Conservation (phyloP, 1,284 basidiomycete genomes). For the Hypsizygus ulmarius region DNA sequence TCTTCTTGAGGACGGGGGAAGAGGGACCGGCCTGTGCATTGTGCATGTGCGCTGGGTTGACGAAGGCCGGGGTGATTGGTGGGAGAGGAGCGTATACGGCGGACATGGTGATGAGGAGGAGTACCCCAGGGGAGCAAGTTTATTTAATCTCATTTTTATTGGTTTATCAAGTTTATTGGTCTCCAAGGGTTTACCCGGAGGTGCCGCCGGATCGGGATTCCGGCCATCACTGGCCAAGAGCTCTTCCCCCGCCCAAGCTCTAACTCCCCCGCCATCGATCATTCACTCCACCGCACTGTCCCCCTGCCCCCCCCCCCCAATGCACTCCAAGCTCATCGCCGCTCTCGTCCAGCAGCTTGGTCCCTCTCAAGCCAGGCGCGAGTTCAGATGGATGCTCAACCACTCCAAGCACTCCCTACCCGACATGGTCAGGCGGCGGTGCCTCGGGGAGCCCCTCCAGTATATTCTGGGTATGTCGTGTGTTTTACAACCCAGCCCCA, state of each 20-base stretch:
- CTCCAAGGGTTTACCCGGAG: slow-evolving; percentile 12
- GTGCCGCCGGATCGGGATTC: slow-evolving; percentile 18
- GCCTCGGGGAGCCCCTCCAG: slow-evolving; percentile 79
- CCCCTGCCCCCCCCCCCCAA: slow-evolving; percentile 10
- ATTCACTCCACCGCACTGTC: neutral
- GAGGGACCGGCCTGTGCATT: slow-evolving; percentile 38
- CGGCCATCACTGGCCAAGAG: slow-evolving; percentile 15
- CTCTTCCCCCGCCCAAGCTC: neutral
- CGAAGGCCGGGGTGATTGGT: slow-evolving; percentile 25
- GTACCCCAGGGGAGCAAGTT: slow-evolving; percentile 14
- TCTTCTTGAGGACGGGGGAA: slow-evolving; percentile 34
- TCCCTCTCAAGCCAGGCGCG: slow-evolving; percentile 43
- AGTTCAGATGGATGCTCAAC: slow-evolving; percentile 64
- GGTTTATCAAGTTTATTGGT: slow-evolving; percentile 3
- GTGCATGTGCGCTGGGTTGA: slow-evolving; percentile 34
- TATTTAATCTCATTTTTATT: slow-evolving; percentile 23
- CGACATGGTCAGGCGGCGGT: slow-evolving; percentile 55
- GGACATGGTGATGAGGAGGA: slow-evolving; percentile 29
- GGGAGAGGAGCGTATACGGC: slow-evolving; percentile 34
- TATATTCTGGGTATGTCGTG: slow-evolving; percentile 76
- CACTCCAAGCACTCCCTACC: slow-evolving; percentile 27
- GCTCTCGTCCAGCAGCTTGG: slow-evolving; percentile 37
- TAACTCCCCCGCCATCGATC: neutral
- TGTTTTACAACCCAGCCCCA: slow-evolving; percentile 9
- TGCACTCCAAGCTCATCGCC: slow-evolving; percentile 24